Percentiles rank a stretch among this genome's conserved stretches.
phyloP scores from a whole-genome alignment of 306 rosid genomes.

The Styphnolobium japonicum region DNA sequence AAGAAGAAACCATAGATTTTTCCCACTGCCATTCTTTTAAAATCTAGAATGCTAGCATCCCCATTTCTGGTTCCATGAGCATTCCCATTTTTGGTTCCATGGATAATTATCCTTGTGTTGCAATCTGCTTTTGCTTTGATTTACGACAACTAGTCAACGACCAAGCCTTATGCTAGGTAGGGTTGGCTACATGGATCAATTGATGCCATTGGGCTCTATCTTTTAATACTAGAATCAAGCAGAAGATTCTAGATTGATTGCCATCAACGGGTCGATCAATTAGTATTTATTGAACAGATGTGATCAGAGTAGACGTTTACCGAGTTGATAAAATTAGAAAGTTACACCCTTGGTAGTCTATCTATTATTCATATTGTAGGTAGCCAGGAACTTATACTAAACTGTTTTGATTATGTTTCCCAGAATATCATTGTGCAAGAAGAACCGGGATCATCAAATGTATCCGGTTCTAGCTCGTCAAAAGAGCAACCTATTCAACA shows the following conservation, averaged over 20 bases:
- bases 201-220: background rate
- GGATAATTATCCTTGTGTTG: background rate
- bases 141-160: background rate
- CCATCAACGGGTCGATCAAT: background rate
- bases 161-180: background rate
- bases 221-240: background rate
- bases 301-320: background rate
- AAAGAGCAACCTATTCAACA: conserved; percentile 59
- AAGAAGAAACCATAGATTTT: background rate
- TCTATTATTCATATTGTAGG: background rate
- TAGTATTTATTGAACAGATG: conserved; percentile 4
- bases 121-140: background rate
- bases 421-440: conserved; percentile 46
- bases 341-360: background rate
- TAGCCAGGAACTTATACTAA: background rate
- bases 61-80: background rate
- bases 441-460: conserved; percentile 56
- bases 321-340: background rate
- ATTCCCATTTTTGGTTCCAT: background rate
- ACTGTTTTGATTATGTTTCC: conserved; percentile 14
- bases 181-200: background rate
- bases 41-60: background rate
- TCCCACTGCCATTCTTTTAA: background rate
- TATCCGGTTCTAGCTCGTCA: conserved; percentile 61
- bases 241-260: conserved; percentile 5